Evolutionary conservation across 2,329 filamentous ascomycete genomes (phyloP).

Genomic region (Rhexocercosporidium sp.): DNA sequence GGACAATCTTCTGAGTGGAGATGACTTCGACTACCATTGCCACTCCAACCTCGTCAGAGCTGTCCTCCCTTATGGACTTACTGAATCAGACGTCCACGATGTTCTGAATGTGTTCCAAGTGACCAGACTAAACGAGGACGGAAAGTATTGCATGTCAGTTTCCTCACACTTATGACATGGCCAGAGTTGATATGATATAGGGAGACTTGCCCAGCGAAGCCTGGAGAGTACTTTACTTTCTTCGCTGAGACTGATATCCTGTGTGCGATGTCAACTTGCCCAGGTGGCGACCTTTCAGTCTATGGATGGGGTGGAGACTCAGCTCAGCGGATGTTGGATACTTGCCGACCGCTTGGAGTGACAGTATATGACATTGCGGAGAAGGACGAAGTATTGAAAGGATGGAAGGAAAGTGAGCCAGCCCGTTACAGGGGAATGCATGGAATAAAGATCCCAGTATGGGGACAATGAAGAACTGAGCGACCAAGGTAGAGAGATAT

Average conservation of each 20-base stretch:
- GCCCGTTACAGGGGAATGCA: slow-evolving; percentile 70
- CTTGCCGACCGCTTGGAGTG: slow-evolving; percentile 75
- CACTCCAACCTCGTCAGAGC: slow-evolving; percentile 82
- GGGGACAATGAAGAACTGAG: slow-evolving; percentile 23
- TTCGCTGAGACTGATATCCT: slow-evolving; percentile 77
- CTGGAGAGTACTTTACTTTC: slow-evolving; percentile 65
- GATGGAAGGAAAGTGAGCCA: slow-evolving; percentile 66
- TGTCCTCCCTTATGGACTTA: slow-evolving; percentile 69
- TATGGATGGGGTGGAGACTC: slow-evolving; percentile 79
- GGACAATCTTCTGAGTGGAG: slow-evolving; percentile 72
- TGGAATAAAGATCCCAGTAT: slow-evolving; percentile 54
- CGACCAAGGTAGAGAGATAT: too few relatives aligned
- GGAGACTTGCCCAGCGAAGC: slow-evolving; percentile 52
- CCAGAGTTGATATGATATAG: slow-evolving; percentile 18
- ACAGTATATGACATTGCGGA: slow-evolving; percentile 72
- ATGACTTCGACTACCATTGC: slow-evolving; percentile 80
- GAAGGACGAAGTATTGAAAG: slow-evolving; percentile 53
- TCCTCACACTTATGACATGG: not conserved
- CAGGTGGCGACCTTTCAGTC: slow-evolving; percentile 79
- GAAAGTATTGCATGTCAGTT: slow-evolving; percentile 73
- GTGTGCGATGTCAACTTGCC: slow-evolving; percentile 71
- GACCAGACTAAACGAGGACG: slow-evolving; percentile 74
- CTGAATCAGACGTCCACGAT: slow-evolving; percentile 79
- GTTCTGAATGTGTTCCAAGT: slow-evolving; percentile 89
- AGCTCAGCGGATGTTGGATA: slow-evolving; percentile 70